These are phyloP conservation scores for Diplodia sapinea DNA, from an alignment of 2,329 filamentous ascomycete genomes.

Conservation along the genomic window DNA sequence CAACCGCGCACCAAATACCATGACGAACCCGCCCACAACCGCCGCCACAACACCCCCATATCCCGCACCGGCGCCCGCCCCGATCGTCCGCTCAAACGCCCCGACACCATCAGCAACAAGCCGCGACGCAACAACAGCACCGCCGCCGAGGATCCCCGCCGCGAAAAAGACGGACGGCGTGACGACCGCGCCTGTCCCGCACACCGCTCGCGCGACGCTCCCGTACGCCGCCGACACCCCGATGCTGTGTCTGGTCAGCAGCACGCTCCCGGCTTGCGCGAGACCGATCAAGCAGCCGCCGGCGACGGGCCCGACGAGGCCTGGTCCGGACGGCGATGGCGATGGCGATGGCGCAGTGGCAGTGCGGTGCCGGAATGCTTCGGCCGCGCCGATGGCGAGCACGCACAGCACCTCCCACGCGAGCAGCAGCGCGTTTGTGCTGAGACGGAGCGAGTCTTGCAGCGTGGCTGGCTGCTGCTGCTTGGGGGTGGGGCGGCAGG, in stretches of 20 bases:
- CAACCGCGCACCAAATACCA: constrained; percentile 66
- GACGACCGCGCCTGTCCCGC: constrained; percentile 37
- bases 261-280: constrained; percentile 63
- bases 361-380: no score
- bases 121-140: constrained; percentile 44
- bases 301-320: constrained; percentile 54
- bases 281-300: constrained; percentile 66
- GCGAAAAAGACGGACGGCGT: constrained; percentile 59
- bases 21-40: constrained; percentile 60
- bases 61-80: not conserved
- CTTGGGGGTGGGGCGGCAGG: no score
- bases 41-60: constrained; percentile 44
- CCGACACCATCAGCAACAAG: constrained; percentile 24
- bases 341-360: no score
- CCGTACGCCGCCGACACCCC: constrained; percentile 68
- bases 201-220: constrained; percentile 60
- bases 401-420: constrained; percentile 54
- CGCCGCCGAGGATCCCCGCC: constrained; percentile 57
- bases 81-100: not conserved
- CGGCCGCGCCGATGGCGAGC: no score
- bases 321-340: constrained; percentile 36
- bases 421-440: constrained; percentile 47
- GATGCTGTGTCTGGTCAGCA: constrained; percentile 60
- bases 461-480: constrained; percentile 13
- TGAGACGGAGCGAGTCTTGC: constrained; percentile 50